Base-by-base conservation (phyloP, 2,329 filamentous ascomycete genomes). In the Macroventuria anomochaeta region DNA sequence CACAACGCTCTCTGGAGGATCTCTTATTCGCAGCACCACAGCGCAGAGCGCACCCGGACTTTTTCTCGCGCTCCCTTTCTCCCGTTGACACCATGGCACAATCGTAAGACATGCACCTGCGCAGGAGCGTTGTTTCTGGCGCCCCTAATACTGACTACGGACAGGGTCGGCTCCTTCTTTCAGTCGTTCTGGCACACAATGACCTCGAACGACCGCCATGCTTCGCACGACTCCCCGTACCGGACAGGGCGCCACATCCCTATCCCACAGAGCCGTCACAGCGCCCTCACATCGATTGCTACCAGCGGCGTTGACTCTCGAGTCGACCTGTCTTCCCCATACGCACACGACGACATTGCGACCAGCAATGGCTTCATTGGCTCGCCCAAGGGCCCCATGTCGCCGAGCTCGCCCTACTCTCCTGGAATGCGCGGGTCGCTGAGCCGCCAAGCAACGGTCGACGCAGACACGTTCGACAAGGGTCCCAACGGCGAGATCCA, bases 131-230 rank as follows among this genome's bases (percentile, higher is more conserved):
- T 20, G 44, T 38, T 31, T 36, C 28, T 34, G 34, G 40, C 46
- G 36, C 25, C 32, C 29, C 37, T 53, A 53, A 46, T 18, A 59
- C 70, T 75, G 61, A 74, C 65, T 28, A 44, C 42, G 28, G 46
- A 47, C 67, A 75, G 71, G 52, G 67, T 75, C 41, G 64, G 70
- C 28, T 57, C 64, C 49, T 86, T 88, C 77, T 89, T 95, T 77
- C 89, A 89, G 77, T 90, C 89, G 58, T 93, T 99, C 80, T 99
- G 95, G 95, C 95, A 97, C 65, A 95, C 75, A 55, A 76, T 89
- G 83, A 89, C 85, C 73, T 88, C 85, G 61, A 83, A 87, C 69
- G 83, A 87, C 80, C 96, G 95, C 58, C 86, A 99, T 80, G 96
- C 95, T 61, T 88, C 87, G 58, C 90, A 89, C 81, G 91, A 99